Evolutionary conservation across 2,329 filamentous ascomycete genomes (phyloP).

Genomic region (Epichloe scottii): DNA sequence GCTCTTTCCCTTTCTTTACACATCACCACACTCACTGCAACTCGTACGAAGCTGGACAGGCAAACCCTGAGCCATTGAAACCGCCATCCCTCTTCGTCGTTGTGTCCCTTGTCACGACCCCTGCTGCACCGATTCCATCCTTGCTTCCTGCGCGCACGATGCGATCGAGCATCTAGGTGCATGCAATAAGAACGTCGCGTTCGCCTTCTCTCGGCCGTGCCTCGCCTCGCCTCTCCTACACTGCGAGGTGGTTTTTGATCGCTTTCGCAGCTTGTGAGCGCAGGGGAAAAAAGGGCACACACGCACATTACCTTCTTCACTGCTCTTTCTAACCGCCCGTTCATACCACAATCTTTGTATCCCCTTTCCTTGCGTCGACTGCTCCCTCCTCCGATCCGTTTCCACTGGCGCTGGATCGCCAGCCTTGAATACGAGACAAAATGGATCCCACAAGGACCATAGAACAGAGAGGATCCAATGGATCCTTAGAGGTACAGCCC

Average conservation of each 20-base stretch:
- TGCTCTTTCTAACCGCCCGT: background rate
- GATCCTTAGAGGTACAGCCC: slow-evolving; percentile 19
- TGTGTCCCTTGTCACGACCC: background rate
- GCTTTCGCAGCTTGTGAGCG: background rate
- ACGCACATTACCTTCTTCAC: background rate
- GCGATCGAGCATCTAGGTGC: background rate
- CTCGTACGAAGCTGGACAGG: background rate
- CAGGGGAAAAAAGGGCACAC: too few species aligned
- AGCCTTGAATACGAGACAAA: slow-evolving; percentile 5
- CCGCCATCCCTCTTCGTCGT: too few species aligned
- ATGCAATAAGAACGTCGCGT: background rate
- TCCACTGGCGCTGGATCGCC: slow-evolving; percentile 10
- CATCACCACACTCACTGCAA: background rate
- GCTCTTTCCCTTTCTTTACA: background rate
- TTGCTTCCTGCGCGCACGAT: slow-evolving; percentile 3
- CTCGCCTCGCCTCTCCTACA: background rate
- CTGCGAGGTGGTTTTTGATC: background rate
- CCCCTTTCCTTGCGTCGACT: background rate
- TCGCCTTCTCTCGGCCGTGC: background rate
- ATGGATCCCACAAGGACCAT: slow-evolving; percentile 26
- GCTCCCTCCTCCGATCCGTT: background rate
- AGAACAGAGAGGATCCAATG: slow-evolving; percentile 16
- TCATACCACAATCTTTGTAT: slow-evolving; percentile 1
- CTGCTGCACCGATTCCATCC: background rate
- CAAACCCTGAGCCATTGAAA: background rate